Percentiles rank a stretch among this genome's conserved stretches.
phyloP scores from a whole-genome alignment of 2,329 filamentous ascomycete species.

The Sarocladiaceae sp. region DNA sequence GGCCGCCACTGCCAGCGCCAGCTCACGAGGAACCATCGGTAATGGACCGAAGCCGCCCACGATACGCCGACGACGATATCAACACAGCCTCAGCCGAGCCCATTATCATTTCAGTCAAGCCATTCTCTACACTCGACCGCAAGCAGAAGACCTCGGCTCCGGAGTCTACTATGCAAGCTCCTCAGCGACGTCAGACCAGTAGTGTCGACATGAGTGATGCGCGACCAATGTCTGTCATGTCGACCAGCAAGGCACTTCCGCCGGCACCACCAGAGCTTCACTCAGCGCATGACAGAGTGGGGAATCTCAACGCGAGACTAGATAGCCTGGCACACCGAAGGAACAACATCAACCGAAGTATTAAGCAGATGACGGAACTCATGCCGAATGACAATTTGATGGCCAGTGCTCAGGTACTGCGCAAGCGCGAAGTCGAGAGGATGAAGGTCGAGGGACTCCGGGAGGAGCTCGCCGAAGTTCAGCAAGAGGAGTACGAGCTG shows the following conservation, averaged over 20 bases:
- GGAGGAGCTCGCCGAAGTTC: conserved; percentile 66
- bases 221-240: conserved; percentile 24
- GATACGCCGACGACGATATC: neutral
- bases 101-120: conserved; percentile 25
- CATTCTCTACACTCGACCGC: conserved; percentile 7
- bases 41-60: conserved; percentile 28
- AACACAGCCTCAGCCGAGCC: conserved; percentile 16
- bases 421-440: conserved; percentile 53
- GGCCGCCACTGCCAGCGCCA: conserved; percentile 20
- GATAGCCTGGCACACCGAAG: conserved; percentile 62
- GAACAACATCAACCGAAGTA: conserved; percentile 66
- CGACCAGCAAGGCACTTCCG: conserved; percentile 55
- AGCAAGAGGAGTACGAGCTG: conserved; percentile 73
- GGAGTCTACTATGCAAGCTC: neutral
- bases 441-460: conserved; percentile 63
- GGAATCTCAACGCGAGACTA: conserved; percentile 61
- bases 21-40: conserved; percentile 16
- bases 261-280: conserved; percentile 55
- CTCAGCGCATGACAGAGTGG: conserved; percentile 59
- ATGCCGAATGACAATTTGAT: conserved; percentile 69
- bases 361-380: conserved; percentile 73
- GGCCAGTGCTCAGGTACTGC: conserved; percentile 59
- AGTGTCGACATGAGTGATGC: neutral
- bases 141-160: conserved; percentile 11
- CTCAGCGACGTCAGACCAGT: conserved; percentile 1